These are phyloP conservation scores for Nymphaea thermarum DNA, from an alignment of 164 flowering plant species.

Conservation along the genomic window DNA sequence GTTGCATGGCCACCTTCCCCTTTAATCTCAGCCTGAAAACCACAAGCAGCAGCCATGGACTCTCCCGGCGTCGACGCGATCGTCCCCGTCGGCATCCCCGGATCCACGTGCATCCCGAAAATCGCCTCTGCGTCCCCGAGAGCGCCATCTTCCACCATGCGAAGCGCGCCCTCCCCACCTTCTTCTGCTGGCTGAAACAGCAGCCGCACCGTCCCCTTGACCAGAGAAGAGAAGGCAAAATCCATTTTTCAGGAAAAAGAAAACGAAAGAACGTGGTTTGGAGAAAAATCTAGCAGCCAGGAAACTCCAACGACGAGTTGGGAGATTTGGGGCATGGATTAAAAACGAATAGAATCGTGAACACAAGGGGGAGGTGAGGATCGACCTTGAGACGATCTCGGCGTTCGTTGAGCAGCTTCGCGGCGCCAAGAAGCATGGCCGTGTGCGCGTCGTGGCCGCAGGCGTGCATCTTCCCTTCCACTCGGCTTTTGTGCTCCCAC, in stretches of 20 bases:
- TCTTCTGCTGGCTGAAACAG: constrained; percentile 93
- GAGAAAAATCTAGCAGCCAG: no score
- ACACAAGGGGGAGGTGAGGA: constrained; percentile 1
- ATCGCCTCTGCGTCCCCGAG: constrained; percentile 70
- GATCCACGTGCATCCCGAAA: constrained; percentile 59
- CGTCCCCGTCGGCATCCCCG: constrained; percentile 38
- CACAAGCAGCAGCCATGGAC: constrained; percentile 40
- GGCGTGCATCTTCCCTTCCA: constrained; percentile 64
- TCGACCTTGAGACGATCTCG: neutral
- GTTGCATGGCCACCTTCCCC: constrained; percentile 73
- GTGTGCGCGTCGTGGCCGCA: constrained; percentile 71
- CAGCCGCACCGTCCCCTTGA: constrained; percentile 71
- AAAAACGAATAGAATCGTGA: neutral
- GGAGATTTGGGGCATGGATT: no score
- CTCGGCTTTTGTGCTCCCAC: constrained; percentile 56
- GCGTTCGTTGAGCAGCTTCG: constrained; percentile 32
- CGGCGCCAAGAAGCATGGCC: constrained; percentile 71
- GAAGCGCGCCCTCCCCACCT: constrained; percentile 71
- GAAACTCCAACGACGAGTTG: no score
- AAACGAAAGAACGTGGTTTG: no score
- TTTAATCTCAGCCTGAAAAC: constrained; percentile 49
- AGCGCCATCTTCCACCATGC: constrained; percentile 75
- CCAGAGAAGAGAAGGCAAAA: neutral
- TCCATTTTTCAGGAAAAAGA: neutral
- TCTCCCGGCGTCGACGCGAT: constrained; percentile 50